Evolutionary conservation across 1,284 basidiomycete species (phyloP), one percentile per base, ranked within the genome.

Genomic region (Gomphus bonarii): DNA sequence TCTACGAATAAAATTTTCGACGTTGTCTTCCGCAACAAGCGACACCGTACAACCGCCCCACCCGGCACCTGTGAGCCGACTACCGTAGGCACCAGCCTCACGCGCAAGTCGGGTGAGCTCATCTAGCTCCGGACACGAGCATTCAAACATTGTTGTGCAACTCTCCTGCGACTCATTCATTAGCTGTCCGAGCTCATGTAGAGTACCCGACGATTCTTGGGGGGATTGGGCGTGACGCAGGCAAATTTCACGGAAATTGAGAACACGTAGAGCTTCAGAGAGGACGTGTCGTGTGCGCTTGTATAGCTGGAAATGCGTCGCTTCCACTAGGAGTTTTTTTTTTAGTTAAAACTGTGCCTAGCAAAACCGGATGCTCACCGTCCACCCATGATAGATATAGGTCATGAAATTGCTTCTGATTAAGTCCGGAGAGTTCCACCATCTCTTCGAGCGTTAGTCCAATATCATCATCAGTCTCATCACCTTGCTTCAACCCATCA

Each of bases 31-130:
- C 7, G 80, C 77, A 3, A 95, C 85, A 18, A 95, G 77, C 16
- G 88, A 90, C 22, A 95, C 86, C 0, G 87, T 88, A 63, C 89
- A 92, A 11, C 92, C 92, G 52, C 92, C 92, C 91, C 91, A 95
- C 1, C 91, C 91, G 0, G 91, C 91, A 44, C 88, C 88, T 33
- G 89, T 91, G 20, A 90, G 69, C 35, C 88, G 77, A 63, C 82
- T 85, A 1, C 91, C 91, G 59, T 84, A 79, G 8, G 90, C 88
- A 10, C 91, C 91, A 3, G 82, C 78, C 18, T 78, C 72, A 55
- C 75, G 71, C n/a, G 80, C 77, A 62, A 94, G 67, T 66, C 63
- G 65, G 11, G 78, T 78, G 14, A 95, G 75, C 63, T 79, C 69
- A 66, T 95, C 82, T 16, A 94, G 72, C 68, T 91, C 86, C 1